A percentile compares a stretch with the other conserved stretches of the same genome.
Evolutionary conservation across 2,329 filamentous ascomycete species (phyloP).

Genomic region (Aspergillus floridensis): DNA sequence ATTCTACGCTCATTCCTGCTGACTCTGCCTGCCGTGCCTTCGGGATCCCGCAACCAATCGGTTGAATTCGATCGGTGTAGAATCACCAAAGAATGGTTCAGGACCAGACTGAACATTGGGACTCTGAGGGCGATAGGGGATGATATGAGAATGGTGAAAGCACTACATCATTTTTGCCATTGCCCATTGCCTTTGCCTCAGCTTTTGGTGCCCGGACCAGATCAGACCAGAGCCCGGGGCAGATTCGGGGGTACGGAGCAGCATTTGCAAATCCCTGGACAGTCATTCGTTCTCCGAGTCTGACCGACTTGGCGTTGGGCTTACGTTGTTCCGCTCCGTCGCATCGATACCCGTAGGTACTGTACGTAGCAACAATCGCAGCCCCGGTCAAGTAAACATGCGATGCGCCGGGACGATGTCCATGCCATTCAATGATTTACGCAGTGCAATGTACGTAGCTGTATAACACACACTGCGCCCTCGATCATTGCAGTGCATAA

Average conservation of each 20-base stretch:
- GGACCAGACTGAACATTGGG: not conserved
- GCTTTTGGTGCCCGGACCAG: too few relatives aligned
- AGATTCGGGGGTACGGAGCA: not conserved
- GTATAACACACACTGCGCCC: too few relatives aligned
- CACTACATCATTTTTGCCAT: not conserved
- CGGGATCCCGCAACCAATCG: not conserved
- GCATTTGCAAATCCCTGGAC: conserved; percentile 10
- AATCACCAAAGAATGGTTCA: not conserved
- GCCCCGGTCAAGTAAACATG: not conserved
- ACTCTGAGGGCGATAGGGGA: not conserved
- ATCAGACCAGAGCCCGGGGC: not conserved
- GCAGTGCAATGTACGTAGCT: too few relatives aligned
- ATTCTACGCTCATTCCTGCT: conserved; percentile 3
- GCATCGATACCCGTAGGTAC: not conserved
- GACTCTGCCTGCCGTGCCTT: not conserved
- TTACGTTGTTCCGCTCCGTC: conserved; percentile 14
- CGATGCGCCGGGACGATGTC: too few relatives aligned
- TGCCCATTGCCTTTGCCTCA: too few relatives aligned
- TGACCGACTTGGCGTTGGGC: conserved; percentile 2
- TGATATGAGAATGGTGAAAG: not conserved
- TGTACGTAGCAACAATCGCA: not conserved
- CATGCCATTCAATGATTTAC: too few relatives aligned
- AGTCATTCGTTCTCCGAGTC: conserved; percentile 16
- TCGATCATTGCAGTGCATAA: too few relatives aligned
- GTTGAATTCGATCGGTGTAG: not conserved